phyloP scores from a whole-genome alignment of 2,329 filamentous ascomycete genomes.

The Sphaerulina populicola region DNA sequence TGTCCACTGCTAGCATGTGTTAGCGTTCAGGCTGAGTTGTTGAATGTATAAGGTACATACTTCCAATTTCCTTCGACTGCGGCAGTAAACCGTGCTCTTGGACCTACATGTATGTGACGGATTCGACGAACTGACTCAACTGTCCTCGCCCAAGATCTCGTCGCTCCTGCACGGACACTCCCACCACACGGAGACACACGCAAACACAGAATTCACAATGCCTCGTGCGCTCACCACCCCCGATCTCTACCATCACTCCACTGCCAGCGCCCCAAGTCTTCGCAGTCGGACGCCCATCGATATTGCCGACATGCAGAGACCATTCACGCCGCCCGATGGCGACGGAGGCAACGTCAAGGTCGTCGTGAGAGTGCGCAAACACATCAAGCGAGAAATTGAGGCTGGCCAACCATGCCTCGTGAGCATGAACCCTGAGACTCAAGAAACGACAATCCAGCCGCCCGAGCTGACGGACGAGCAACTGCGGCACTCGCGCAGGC shows the following conservation, averaged over 20 bases:
- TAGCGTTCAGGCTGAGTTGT: background rate
- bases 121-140: conserved; percentile 9
- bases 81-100: conserved; percentile 9
- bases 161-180: background rate
- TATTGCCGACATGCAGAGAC: conserved; percentile 25
- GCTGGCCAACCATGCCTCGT: conserved; percentile 77
- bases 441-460: conserved; percentile 71
- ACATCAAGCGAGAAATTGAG: conserved; percentile 57
- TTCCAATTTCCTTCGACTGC: conserved; percentile 11
- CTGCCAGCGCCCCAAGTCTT: conserved; percentile 40
- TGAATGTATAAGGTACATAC: conserved; percentile 10
- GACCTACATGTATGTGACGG: conserved; percentile 15
- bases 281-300: conserved; percentile 35
- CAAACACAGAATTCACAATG: background rate
- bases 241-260: conserved; percentile 24
- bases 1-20: background rate
- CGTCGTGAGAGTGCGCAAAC: conserved; percentile 43
- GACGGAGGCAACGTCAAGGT: conserved; percentile 46
- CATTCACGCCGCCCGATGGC: conserved; percentile 30
- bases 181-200: background rate
- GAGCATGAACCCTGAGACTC: conserved; percentile 78
- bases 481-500: conserved; percentile 55
- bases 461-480: conserved; percentile 41
- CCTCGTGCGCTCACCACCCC: conserved; percentile 5
- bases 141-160: background rate